Conservation (phyloP, 495 filamentous ascomycete genomes). For the Penicillium antarcticum region DNA sequence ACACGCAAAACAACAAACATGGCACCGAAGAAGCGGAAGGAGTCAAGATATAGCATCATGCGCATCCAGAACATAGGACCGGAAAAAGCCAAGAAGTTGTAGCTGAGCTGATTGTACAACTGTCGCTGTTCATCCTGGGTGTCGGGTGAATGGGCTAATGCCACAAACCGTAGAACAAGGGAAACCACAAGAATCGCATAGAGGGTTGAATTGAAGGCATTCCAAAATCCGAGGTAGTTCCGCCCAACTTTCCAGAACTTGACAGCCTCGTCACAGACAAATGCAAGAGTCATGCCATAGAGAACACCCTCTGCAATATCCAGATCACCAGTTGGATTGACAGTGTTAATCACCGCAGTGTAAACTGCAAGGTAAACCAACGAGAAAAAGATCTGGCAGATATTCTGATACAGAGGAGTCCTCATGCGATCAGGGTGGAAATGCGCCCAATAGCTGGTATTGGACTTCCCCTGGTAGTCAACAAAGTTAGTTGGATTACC, state of each 20-base stretch:
- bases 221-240: conserved; percentile 92
- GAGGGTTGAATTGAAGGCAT: conserved; percentile 81
- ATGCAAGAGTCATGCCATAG: conserved; percentile 90
- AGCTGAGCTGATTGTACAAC: conserved; percentile 73
- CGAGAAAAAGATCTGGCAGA: conserved; percentile 79
- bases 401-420: conserved; percentile 87
- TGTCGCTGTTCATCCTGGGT: conserved; percentile 51
- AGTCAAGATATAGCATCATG: conserved; percentile 88
- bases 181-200: conserved; percentile 75
- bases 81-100: conserved; percentile 87
- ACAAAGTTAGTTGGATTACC: conserved; percentile 83
- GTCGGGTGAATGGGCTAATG: conserved; percentile 57
- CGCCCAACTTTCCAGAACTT: conserved; percentile 93
- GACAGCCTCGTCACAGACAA: conserved; percentile 77
- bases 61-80: conserved; percentile 98
- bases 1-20: conserved; percentile 97
- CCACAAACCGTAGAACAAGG: conserved; percentile 73
- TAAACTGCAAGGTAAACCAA: conserved; percentile 80
- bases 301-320: conserved; percentile 82
- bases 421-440: conserved; percentile 94
- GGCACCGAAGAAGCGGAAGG: conserved; percentile 91
- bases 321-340: conserved; percentile 75
- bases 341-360: conserved; percentile 86
- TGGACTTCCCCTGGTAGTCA: conserved; percentile 72
- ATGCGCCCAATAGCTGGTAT: conserved; percentile 71